These are phyloP conservation scores for Aphelidium insulamus DNA, from an alignment of 371 early-diverging fungal species.

Conservation along the genomic window DNA sequence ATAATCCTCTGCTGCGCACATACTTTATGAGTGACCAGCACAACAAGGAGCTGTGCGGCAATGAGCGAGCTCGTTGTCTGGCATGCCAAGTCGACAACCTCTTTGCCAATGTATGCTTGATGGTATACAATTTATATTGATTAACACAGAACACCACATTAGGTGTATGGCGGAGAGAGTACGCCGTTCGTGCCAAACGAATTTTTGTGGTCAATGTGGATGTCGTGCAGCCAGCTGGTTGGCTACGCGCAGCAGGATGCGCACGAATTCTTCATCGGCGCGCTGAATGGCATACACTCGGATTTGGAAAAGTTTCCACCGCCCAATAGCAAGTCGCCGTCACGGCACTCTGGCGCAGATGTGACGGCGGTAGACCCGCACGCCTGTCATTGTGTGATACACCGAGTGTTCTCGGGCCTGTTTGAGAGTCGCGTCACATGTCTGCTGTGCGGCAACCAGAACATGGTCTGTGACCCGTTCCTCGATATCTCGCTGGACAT, in stretches of 20 bases:
- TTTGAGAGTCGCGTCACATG: conserved; percentile 78
- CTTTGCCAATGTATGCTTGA: conserved; percentile 27
- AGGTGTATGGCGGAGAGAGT: conserved; percentile 45
- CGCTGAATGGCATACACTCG: conserved; percentile 59
- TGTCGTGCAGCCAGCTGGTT: conserved; percentile 56
- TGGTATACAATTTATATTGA: not conserved
- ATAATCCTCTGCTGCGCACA: conserved; percentile 66
- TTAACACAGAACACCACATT: not conserved
- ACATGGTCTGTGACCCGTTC: conserved; percentile 62
- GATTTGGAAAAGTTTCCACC: not conserved
- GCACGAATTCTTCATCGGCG: conserved; percentile 83
- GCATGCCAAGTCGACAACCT: conserved; percentile 76
- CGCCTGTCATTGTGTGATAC: conserved; percentile 64
- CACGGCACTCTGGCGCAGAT: not conserved
- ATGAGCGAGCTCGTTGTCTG: conserved; percentile 37
- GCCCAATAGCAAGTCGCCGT: not conserved
- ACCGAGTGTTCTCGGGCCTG: conserved; percentile 71
- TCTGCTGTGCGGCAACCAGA: conserved; percentile 48
- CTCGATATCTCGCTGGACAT: conserved; percentile 77
- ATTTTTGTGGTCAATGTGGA: conserved; percentile 75
- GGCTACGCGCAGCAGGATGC: conserved; percentile 90
- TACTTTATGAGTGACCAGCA: conserved; percentile 76
- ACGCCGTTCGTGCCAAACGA: conserved; percentile 57
- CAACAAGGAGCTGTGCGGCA: conserved; percentile 33
- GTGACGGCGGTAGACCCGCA: conserved; percentile 14